Conservation (phyloP, 495 filamentous ascomycete species). For the Trichoderma gamsii region DNA sequence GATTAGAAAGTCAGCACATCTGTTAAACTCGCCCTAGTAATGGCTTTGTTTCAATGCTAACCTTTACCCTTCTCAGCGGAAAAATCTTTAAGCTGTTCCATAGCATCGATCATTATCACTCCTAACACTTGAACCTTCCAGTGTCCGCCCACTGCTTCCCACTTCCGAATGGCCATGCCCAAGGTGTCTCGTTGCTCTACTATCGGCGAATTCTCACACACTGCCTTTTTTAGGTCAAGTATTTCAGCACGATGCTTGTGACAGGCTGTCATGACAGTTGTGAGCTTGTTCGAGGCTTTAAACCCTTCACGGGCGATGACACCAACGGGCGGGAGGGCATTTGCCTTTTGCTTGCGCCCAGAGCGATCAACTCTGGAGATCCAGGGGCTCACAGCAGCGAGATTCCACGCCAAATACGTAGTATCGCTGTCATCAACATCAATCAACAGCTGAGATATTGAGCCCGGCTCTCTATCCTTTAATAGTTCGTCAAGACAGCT, state of each 20-base stretch:
- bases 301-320: constrained; percentile 69
- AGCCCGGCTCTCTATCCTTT: constrained; percentile 42
- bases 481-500: constrained; percentile 40
- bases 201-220: constrained; percentile 30
- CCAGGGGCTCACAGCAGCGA: constrained; percentile 74
- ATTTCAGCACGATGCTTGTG: constrained; percentile 56
- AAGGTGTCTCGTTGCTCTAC: constrained; percentile 41
- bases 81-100: constrained; percentile 29
- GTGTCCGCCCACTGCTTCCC: constrained; percentile 54
- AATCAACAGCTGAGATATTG: constrained; percentile 50
- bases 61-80: constrained; percentile 12
- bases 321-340: constrained; percentile 46
- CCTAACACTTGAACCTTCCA: constrained; percentile 74
- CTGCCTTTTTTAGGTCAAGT: constrained; percentile 47
- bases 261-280: constrained; percentile 57
- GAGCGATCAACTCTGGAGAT: constrained; percentile 45
- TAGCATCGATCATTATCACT: constrained; percentile 60
- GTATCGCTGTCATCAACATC: constrained; percentile 57
- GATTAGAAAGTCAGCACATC: neutral
- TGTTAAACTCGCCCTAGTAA: neutral
- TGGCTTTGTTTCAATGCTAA: constrained; percentile 21
- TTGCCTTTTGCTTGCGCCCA: constrained; percentile 35
- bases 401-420: constrained; percentile 65
- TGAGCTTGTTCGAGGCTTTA: constrained; percentile 67
- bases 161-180: constrained; percentile 72